Percentiles rank a stretch among this genome's conserved stretches.
Conservation (phyloP, 495 filamentous ascomycete genomes). For the Penicillium coffeae region DNA sequence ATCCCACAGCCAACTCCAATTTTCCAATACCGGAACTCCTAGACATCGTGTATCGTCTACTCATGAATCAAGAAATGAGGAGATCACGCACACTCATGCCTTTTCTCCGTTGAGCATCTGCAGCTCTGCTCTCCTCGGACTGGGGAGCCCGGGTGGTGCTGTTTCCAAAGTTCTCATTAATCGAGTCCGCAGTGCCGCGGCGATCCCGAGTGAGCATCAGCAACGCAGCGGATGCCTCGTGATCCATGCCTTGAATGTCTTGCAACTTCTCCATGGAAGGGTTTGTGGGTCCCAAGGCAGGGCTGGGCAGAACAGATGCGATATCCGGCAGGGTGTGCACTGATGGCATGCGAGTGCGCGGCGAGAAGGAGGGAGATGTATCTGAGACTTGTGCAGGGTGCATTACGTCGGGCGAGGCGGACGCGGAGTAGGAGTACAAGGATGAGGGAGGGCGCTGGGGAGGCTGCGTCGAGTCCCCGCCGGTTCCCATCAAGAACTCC, state of each 20-base stretch:
- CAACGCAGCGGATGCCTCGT: conserved; percentile 76
- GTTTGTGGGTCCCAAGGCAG: conserved; percentile 34
- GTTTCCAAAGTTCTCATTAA: conserved; percentile 20
- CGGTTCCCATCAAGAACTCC: conserved; percentile 26
- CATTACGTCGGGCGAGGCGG: conserved; percentile 34
- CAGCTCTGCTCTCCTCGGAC: conserved; percentile 1
- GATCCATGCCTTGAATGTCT: conserved; percentile 50
- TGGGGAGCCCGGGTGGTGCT: conserved; percentile 10
- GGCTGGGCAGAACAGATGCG: conserved; percentile 39
- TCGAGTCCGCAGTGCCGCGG: conserved; percentile 40
- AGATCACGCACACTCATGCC: conserved; percentile 82
- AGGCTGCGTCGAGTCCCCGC: conserved; percentile 9
- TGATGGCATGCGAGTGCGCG: conserved; percentile 31
- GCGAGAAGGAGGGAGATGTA: conserved; percentile 39
- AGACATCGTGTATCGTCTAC: not conserved
- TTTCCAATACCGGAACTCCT: too few species aligned
- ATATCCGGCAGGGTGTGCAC: conserved; percentile 24
- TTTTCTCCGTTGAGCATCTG: conserved; percentile 25
- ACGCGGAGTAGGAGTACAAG: conserved; percentile 27
- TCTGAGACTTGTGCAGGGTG: conserved; percentile 24
- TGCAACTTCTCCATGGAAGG: conserved; percentile 23
- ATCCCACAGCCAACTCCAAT: too few species aligned
- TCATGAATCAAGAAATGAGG: conserved; percentile 51
- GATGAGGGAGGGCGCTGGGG: conserved; percentile 16
- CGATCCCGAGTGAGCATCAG: conserved; percentile 75